A percentile compares a stretch with the other conserved stretches of the same genome.
These are phyloP conservation scores for Euphrasia confusa DNA, from an alignment of 257 asterid species.

Conservation along the genomic window DNA sequence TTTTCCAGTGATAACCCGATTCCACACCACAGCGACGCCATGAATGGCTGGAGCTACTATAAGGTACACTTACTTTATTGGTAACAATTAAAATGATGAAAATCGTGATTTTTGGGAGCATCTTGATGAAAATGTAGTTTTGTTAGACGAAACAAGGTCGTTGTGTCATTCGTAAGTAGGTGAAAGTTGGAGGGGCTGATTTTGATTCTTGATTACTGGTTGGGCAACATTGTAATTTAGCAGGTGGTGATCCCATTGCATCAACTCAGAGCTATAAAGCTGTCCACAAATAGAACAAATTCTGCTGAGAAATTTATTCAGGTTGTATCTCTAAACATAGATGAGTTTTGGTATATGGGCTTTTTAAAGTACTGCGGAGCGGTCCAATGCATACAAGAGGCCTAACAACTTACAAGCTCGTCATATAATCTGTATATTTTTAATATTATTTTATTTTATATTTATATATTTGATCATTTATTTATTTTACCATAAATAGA, in stretches of 20 bases:
- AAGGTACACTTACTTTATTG: slow-evolving; percentile 45
- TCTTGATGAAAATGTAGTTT: neutral
- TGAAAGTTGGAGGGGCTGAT: too few relatives aligned
- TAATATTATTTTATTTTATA: too few relatives aligned
- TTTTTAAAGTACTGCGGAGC: slow-evolving; percentile 73
- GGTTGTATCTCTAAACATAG: slow-evolving; percentile 77
- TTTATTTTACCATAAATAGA: too few relatives aligned
- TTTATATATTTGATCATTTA: too few relatives aligned
- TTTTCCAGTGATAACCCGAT: slow-evolving; percentile 93
- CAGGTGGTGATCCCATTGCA: slow-evolving; percentile 85
- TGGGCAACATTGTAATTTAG: too few relatives aligned
- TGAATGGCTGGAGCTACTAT: slow-evolving; percentile 90
- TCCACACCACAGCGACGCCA: slow-evolving; percentile 58
- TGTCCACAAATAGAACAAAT: slow-evolving; percentile 70
- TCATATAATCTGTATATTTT: too few relatives aligned
- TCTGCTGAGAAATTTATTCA: slow-evolving; percentile 79
- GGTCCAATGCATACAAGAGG: slow-evolving; percentile 59
- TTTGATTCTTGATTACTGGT: too few relatives aligned
- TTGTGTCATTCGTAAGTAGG: too few relatives aligned
- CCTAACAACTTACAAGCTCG: slow-evolving; percentile 37
- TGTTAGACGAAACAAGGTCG: too few relatives aligned
- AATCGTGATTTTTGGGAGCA: too few relatives aligned
- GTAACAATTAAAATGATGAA: too few relatives aligned
- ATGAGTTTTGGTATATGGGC: slow-evolving; percentile 96
- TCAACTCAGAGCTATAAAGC: slow-evolving; percentile 78